Conservation (phyloP, 208 protist genomes). For the Trypanosoma rangeli region DNA sequence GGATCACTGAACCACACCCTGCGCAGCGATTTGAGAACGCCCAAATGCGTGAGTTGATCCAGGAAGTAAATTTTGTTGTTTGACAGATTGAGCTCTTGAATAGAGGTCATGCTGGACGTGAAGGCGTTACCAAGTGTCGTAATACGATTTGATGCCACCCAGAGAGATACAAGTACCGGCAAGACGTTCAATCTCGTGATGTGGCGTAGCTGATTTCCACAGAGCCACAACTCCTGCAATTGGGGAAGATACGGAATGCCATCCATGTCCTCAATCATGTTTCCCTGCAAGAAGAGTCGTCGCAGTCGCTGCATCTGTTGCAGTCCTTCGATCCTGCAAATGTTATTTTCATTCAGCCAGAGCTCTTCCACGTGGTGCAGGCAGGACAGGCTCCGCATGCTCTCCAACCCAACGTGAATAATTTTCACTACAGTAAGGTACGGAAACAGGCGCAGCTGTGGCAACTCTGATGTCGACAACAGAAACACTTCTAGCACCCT, state of each 20-base stretch:
- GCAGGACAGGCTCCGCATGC: constrained; percentile 63
- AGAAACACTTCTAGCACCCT: constrained; percentile 86
- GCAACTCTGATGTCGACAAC: constrained; percentile 55
- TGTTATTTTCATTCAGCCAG: constrained; percentile 90
- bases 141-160: constrained; percentile 82
- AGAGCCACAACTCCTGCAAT: constrained; percentile 81
- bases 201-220: constrained; percentile 54
- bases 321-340: constrained; percentile 71
- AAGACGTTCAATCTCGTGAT: constrained; percentile 55
- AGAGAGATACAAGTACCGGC: constrained; percentile 72
- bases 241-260: constrained; percentile 67
- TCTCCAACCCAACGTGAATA: constrained; percentile 70
- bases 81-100: constrained; percentile 91
- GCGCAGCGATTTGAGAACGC: constrained; percentile 59
- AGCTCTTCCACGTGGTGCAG: constrained; percentile 82
- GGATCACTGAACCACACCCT: constrained; percentile 84
- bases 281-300: constrained; percentile 80
- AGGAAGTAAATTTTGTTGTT: constrained; percentile 86
- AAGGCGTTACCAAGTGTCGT: constrained; percentile 50
- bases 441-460: constrained; percentile 67
- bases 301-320: constrained; percentile 70
- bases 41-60: constrained; percentile 81
- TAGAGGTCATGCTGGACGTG: constrained; percentile 35
- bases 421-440: constrained; percentile 75
- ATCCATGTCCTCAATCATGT: constrained; percentile 80